phyloP scores from a whole-genome alignment of 257 asterid genomes.

The Rauvolfia tetraphylla region DNA sequence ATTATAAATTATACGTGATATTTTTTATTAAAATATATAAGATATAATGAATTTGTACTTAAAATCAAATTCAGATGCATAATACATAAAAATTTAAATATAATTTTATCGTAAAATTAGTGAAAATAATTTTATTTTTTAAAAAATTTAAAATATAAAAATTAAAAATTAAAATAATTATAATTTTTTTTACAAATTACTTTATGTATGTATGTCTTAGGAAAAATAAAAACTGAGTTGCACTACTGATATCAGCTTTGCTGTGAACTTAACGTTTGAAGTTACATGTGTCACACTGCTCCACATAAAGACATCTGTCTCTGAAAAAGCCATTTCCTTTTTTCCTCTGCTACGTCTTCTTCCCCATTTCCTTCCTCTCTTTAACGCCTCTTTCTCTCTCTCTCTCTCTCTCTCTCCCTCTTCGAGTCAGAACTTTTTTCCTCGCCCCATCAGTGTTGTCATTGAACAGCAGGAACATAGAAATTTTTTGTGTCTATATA shows the following conservation, averaged over 20 bases:
- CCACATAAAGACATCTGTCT: conserved; percentile 21
- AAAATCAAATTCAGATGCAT: too few relatives aligned
- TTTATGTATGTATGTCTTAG: background rate
- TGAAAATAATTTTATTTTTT: too few relatives aligned
- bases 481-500: background rate
- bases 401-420: conserved; percentile 10
- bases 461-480: too few relatives aligned
- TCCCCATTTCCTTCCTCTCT: conserved; percentile 18
- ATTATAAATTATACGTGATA: too few relatives aligned
- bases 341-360: conserved; percentile 27
- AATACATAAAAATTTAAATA: too few relatives aligned
- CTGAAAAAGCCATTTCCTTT: conserved; percentile 23
- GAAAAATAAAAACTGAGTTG: background rate
- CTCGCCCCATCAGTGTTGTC: background rate
- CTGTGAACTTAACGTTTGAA: conserved; percentile 24
- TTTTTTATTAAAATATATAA: too few relatives aligned
- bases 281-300: conserved; percentile 26
- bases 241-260: background rate
- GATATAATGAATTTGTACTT: too few relatives aligned
- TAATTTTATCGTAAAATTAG: too few relatives aligned
- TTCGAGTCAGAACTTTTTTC: background rate
- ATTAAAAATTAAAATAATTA: too few relatives aligned
- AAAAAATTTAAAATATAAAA: too few relatives aligned
- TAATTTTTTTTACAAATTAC: too few relatives aligned
- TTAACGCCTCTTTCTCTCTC: conserved; percentile 9